These are phyloP conservation scores for Sphagnum fallax DNA, from an alignment of 228 moss, liverwort and hornwort species.

Conservation along the genomic window DNA sequence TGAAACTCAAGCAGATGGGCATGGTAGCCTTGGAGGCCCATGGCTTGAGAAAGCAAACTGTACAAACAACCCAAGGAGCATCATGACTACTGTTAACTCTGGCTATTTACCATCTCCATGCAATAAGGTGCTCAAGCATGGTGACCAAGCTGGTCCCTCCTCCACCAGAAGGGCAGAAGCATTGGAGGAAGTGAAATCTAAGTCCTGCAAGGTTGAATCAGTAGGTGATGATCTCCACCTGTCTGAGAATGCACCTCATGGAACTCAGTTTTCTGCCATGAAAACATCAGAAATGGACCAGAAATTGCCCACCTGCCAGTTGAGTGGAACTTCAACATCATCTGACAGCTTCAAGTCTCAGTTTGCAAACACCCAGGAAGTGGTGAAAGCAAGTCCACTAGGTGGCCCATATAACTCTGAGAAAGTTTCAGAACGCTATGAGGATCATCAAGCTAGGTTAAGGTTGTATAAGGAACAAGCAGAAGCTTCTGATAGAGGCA, in stretches of 20 bases:
- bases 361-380: conserved; percentile 20
- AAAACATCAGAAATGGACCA: conserved; percentile 19
- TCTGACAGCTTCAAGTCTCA: conserved; percentile 25
- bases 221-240: conserved; percentile 11
- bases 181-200: conserved; percentile 3
- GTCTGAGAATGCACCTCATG: conserved; percentile 17
- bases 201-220: conserved; percentile 12
- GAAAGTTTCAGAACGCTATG: conserved; percentile 9
- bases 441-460: conserved; percentile 1
- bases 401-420: conserved; percentile 12
- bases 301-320: conserved; percentile 8
- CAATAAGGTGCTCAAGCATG: conserved; percentile 13
- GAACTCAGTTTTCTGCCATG: conserved; percentile 14
- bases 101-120: conserved; percentile 24
- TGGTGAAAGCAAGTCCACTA: conserved; percentile 14
- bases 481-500: conserved; percentile 13
- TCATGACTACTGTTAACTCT: conserved; percentile 7
- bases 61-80: conserved; percentile 31
- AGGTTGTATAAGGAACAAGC: conserved; percentile 8
- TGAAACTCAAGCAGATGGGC: conserved; percentile 40
- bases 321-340: conserved; percentile 26
- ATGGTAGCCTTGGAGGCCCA: conserved; percentile 41
- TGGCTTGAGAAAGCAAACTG: conserved; percentile 2
- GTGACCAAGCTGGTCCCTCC: conserved; percentile 21
- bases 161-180: conserved; percentile 25